These are phyloP conservation scores for Botrytis fragariae DNA, from an alignment of 2,329 filamentous ascomycete species.

Conservation along the genomic window DNA sequence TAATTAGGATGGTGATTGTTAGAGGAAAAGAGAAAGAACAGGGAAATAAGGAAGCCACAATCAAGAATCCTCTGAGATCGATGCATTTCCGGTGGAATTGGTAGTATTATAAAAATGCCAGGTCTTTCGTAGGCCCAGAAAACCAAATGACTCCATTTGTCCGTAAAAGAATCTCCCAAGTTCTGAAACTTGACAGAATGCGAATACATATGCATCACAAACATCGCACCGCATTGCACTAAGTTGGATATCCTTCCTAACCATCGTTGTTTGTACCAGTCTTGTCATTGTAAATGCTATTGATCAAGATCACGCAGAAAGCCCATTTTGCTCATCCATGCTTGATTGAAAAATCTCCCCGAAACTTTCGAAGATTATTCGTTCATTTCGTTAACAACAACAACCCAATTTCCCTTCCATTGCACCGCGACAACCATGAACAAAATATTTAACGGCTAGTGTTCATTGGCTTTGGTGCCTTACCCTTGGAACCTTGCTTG, in stretches of 20 bases:
- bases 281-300: slow-evolving; percentile 38
- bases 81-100: neutral
- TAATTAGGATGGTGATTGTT: neutral
- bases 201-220: slow-evolving; percentile 15
- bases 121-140: slow-evolving; percentile 9
- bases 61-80: neutral
- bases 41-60: neutral
- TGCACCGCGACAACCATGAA: slow-evolving; percentile 14
- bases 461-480: slow-evolving; percentile 78
- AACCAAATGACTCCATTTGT: slow-evolving; percentile 11
- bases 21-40: neutral
- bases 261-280: slow-evolving; percentile 27
- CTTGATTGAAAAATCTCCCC: slow-evolving; percentile 29
- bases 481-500: slow-evolving; percentile 97
- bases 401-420: slow-evolving; percentile 25
- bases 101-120: slow-evolving; percentile 6
- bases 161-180: neutral
- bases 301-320: slow-evolving; percentile 35
- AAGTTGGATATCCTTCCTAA: neutral
- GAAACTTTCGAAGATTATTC: slow-evolving; percentile 9
- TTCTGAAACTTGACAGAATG: neutral
- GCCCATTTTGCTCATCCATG: slow-evolving; percentile 37
- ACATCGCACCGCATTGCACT: slow-evolving; percentile 9
- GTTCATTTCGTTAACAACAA: slow-evolving; percentile 27
- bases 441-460: slow-evolving; percentile 70